These are phyloP conservation scores for Drechslerella coelobrocha DNA, from an alignment of 2,329 filamentous ascomycete genomes.

Conservation along the genomic window DNA sequence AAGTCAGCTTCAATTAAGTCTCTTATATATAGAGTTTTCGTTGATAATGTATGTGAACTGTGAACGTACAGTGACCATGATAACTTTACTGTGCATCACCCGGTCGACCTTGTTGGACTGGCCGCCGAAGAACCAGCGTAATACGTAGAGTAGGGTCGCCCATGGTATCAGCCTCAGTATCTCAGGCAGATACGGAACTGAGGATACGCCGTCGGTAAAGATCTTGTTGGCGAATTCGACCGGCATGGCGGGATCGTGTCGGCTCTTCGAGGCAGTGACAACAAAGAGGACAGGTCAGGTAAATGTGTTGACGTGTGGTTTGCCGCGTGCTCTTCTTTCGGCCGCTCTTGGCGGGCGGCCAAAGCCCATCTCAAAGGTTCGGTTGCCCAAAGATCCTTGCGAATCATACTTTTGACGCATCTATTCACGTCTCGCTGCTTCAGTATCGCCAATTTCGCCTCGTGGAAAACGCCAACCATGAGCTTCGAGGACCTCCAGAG, in stretches of 20 bases:
- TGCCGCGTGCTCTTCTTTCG: slow-evolving; percentile 3
- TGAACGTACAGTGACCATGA: slow-evolving; percentile 78
- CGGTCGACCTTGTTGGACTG: slow-evolving; percentile 76
- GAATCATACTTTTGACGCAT: not conserved
- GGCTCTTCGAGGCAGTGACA: slow-evolving; percentile 15
- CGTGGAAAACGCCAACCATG: slow-evolving; percentile 34
- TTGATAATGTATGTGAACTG: not conserved
- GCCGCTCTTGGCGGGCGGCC: slow-evolving; percentile 2
- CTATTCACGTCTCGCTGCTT: too few species aligned
- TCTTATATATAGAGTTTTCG: not conserved
- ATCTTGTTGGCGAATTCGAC: slow-evolving; percentile 67
- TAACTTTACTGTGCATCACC: slow-evolving; percentile 88
- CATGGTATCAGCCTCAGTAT: slow-evolving; percentile 64
- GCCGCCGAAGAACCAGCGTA: slow-evolving; percentile 82
- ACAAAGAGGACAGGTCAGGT: not conserved
- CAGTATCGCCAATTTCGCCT: slow-evolving; percentile 4
- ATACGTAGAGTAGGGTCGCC: slow-evolving; percentile 63
- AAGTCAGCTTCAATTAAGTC: slow-evolving; percentile 48
- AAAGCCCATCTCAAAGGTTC: not conserved
- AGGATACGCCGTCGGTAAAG: slow-evolving; percentile 64
- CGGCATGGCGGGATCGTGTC: slow-evolving; percentile 62
- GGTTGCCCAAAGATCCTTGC: too few species aligned
- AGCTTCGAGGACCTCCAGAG: slow-evolving; percentile 88
- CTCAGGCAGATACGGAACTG: slow-evolving; percentile 64
- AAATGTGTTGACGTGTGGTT: slow-evolving; percentile 15